Evolutionary conservation across 2,329 filamentous ascomycete genomes (phyloP).

Genomic region (Ophiocordyceps camponoti-leonardi): DNA sequence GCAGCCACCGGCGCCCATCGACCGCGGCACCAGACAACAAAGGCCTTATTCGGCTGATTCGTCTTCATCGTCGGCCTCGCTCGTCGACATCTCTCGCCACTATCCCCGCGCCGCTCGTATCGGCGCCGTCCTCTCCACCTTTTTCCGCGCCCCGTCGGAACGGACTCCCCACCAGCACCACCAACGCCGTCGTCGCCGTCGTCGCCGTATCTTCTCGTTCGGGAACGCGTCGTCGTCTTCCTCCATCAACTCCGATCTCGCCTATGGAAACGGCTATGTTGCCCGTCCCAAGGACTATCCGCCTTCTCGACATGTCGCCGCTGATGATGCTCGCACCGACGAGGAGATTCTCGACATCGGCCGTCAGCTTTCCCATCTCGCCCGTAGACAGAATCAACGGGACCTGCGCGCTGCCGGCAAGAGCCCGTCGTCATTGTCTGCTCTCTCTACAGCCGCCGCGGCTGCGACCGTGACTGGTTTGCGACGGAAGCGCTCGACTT

Average conservation of each 20-base stretch:
- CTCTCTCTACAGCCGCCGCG: constrained; percentile 19
- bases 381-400: constrained; percentile 30
- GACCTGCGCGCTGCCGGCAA: constrained; percentile 24
- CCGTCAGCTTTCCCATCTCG: constrained; percentile 34
- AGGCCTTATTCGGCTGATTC: constrained; percentile 22
- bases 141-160: constrained; percentile 45
- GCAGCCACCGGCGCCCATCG: constrained; percentile 20
- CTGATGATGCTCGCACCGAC: constrained; percentile 18
- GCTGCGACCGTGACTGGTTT: constrained; percentile 10
- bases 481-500: constrained; percentile 17
- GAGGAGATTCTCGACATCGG: constrained; percentile 41
- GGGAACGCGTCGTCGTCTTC: constrained; percentile 50
- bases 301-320: not conserved
- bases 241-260: constrained; percentile 50
- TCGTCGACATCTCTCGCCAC: constrained; percentile 48
- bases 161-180: constrained; percentile 22
- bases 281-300: constrained; percentile 18
- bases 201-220: constrained; percentile 30
- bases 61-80: constrained; percentile 36
- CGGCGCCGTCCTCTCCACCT: constrained; percentile 40
- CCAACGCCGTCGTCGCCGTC: constrained; percentile 26
- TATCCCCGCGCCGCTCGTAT: constrained; percentile 26
- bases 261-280: constrained; percentile 46
- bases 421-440: constrained; percentile 8
- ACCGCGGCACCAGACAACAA: constrained; percentile 33